These are phyloP conservation scores for Aspergillus homomorphus DNA, from an alignment of 495 filamentous ascomycete species.

Conservation along the genomic window DNA sequence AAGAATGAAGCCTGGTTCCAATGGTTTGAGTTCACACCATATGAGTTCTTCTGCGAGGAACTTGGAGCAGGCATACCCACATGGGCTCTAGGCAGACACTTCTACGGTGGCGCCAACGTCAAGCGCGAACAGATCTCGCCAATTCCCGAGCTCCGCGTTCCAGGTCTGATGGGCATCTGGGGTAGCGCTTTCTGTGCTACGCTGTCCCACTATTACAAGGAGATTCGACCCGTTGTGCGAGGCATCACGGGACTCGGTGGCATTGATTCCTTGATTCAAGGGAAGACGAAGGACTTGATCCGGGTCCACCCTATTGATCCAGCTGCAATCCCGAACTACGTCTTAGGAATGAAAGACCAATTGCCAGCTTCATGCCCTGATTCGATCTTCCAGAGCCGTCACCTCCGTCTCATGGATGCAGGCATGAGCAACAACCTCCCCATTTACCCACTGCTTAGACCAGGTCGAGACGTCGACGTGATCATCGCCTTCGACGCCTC, in stretches of 20 bases:
- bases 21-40: constrained; percentile 96
- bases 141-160: constrained; percentile 77
- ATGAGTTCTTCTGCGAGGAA: constrained; percentile 95
- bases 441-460: constrained; percentile 87
- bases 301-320: constrained; percentile 93
- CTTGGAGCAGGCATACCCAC: constrained; percentile 87
- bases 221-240: constrained; percentile 75
- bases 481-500: constrained; percentile 87
- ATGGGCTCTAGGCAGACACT: constrained; percentile 85
- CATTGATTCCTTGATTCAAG: constrained; percentile 84
- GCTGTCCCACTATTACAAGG: constrained; percentile 90
- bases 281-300: constrained; percentile 73
- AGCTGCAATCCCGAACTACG: constrained; percentile 82
- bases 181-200: constrained; percentile 95
- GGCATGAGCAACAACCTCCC: constrained; percentile 98
- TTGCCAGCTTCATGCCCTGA: constrained; percentile 72
- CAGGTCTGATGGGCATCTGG: constrained; percentile 86
- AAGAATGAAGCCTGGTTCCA: constrained; percentile 87
- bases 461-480: constrained; percentile 82
- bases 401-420: constrained; percentile 90
- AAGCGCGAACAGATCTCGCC: constrained; percentile 52
- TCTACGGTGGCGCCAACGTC: constrained; percentile 66
- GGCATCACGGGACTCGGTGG: constrained; percentile 69
- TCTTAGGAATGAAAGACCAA: constrained; percentile 69
- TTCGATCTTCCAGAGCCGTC: constrained; percentile 62